Conservation (phyloP, 257 asterid genomes). For the Nemophila menziesii region DNA sequence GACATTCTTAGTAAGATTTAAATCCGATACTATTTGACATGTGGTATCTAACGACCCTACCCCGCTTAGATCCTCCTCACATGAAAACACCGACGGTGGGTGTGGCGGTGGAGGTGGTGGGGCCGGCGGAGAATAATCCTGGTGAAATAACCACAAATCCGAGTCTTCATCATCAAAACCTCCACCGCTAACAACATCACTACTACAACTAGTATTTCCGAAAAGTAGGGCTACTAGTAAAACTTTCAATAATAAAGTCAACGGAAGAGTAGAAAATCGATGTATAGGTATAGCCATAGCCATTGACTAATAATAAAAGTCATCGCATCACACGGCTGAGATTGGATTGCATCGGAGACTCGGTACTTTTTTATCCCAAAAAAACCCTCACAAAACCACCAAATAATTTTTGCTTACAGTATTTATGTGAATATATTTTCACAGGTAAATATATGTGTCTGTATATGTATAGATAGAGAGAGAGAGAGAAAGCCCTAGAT, state of each 20-base stretch:
- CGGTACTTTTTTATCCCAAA: not conserved
- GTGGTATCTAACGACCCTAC: slow-evolving; percentile 83
- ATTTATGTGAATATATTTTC: too few relatives aligned
- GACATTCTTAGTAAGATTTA: slow-evolving; percentile 54
- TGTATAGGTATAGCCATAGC: slow-evolving; percentile 27
- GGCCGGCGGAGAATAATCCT: slow-evolving; percentile 98
- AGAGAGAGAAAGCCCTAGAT: not conserved
- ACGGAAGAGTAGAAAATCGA: slow-evolving; percentile 13
- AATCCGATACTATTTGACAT: slow-evolving; percentile 54
- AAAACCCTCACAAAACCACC: slow-evolving; percentile 17
- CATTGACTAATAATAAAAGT: slow-evolving; percentile 19
- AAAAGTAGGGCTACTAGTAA: slow-evolving; percentile 10
- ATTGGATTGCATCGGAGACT: slow-evolving; percentile 38
- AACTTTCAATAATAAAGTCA: slow-evolving; percentile 1
- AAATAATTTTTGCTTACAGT: not conserved
- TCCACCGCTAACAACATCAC: slow-evolving; percentile 1
- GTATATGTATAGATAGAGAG: not conserved
- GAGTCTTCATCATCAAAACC: slow-evolving; percentile 34
- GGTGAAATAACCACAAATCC: slow-evolving; percentile 52
- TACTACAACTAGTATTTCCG: slow-evolving; percentile 27
- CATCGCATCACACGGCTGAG: slow-evolving; percentile 39
- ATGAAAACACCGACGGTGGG: slow-evolving; percentile 63
- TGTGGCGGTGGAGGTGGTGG: slow-evolving; percentile 99
- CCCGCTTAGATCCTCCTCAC: slow-evolving; percentile 85
- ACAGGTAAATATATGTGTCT: too few relatives aligned